Evolutionary conservation across 2,329 filamentous ascomycete genomes (phyloP).

Genomic region (Aspergillus transmontanensis): DNA sequence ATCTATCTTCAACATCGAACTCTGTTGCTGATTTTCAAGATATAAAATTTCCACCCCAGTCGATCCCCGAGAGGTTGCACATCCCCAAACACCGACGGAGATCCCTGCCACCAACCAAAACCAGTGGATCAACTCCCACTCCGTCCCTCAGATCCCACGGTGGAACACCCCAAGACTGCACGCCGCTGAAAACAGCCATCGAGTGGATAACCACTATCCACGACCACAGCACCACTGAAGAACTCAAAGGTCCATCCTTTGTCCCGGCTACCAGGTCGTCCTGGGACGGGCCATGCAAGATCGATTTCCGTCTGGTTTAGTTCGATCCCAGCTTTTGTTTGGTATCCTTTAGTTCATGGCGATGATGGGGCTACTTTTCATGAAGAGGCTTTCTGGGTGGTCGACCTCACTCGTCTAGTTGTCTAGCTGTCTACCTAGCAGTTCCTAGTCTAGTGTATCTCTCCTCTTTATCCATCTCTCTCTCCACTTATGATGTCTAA

Average conservation of each 20-base stretch:
- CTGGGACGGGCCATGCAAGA: slow-evolving; percentile 7
- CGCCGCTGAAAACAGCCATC: slow-evolving; percentile 12
- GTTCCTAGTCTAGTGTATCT: too few relatives aligned
- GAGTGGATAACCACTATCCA: slow-evolving; percentile 4
- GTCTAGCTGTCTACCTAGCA: too few relatives aligned
- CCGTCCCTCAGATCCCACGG: not conserved
- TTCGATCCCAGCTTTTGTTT: not conserved
- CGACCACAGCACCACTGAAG: not conserved
- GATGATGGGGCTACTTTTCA: too few relatives aligned
- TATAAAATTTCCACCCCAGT: too few relatives aligned
- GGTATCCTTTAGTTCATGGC: not conserved
- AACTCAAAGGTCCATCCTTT: not conserved
- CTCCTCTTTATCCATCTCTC: too few relatives aligned
- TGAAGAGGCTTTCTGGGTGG: too few relatives aligned
- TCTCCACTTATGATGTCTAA: too few relatives aligned
- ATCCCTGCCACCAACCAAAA: not conserved
- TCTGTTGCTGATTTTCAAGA: too few relatives aligned
- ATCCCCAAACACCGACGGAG: not conserved
- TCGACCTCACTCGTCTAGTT: too few relatives aligned
- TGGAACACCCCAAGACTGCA: slow-evolving; percentile 3
- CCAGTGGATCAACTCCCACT: not conserved
- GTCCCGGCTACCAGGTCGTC: slow-evolving; percentile 15
- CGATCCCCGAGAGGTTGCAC: too few relatives aligned
- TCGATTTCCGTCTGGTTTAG: slow-evolving; percentile 9
- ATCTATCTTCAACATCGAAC: not conserved